Evolutionary conservation across 495 filamentous ascomycete species (phyloP).

Genomic region (Aspergillus indologenus): DNA sequence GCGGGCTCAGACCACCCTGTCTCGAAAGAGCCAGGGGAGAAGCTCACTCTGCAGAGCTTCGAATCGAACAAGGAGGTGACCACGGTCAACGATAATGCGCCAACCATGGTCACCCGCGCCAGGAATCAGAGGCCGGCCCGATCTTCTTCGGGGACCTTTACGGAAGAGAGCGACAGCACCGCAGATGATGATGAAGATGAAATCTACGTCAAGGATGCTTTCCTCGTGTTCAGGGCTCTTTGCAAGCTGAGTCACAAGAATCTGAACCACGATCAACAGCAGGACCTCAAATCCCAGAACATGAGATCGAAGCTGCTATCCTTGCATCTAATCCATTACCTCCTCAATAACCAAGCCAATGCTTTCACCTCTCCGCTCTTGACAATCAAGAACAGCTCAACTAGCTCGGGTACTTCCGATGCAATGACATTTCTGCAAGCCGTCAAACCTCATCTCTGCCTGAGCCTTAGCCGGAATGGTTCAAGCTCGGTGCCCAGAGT

Average conservation of each 20-base stretch:
- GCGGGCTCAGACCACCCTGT: slow-evolving; percentile 54
- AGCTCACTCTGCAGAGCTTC: slow-evolving; percentile 92
- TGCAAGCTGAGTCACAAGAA: slow-evolving; percentile 95
- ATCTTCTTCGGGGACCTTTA: slow-evolving; percentile 49
- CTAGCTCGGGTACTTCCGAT: slow-evolving; percentile 74
- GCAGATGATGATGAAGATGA: slow-evolving; percentile 93
- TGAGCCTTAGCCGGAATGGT: slow-evolving; percentile 91
- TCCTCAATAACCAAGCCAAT: slow-evolving; percentile 83
- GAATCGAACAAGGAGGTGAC: slow-evolving; percentile 95
- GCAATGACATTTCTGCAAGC: slow-evolving; percentile 91
- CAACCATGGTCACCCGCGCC: slow-evolving; percentile 85
- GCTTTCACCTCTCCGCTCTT: slow-evolving; percentile 87
- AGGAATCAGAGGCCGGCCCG: slow-evolving; percentile 54
- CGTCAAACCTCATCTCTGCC: slow-evolving; percentile 90
- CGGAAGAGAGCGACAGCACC: slow-evolving; percentile 43
- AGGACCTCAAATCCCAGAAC: slow-evolving; percentile 86
- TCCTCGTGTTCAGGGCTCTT: slow-evolving; percentile 93
- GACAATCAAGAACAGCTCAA: slow-evolving; percentile 85
- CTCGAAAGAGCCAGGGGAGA: slow-evolving; percentile 61
- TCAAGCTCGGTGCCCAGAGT: slow-evolving; percentile 86
- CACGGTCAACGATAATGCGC: slow-evolving; percentile 81
- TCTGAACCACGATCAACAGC: slow-evolving; percentile 81
- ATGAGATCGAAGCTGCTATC: slow-evolving; percentile 98
- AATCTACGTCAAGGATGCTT: slow-evolving; percentile 93
- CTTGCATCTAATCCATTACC: slow-evolving; percentile 87